These are phyloP conservation scores for Fusarium lateritium DNA, from an alignment of 2,329 filamentous ascomycete genomes.

Conservation along the genomic window DNA sequence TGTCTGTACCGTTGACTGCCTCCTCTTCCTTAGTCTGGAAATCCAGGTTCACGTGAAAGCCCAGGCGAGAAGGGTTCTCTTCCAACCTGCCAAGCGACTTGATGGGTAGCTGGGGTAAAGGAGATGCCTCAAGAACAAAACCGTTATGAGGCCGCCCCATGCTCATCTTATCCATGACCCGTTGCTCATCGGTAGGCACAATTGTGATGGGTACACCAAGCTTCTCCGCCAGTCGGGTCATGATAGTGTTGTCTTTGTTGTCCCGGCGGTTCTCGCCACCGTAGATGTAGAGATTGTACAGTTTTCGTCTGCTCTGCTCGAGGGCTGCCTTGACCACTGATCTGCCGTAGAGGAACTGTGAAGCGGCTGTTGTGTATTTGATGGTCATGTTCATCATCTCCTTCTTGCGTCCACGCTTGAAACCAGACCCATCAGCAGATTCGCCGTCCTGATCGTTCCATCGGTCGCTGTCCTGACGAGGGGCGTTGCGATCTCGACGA, in stretches of 20 bases:
- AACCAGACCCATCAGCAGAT: slow-evolving; percentile 6
- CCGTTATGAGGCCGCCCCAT: slow-evolving; percentile 90
- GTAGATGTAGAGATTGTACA: slow-evolving; percentile 89
- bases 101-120: slow-evolving; percentile 80
- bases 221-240: slow-evolving; percentile 63
- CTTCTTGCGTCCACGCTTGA: slow-evolving; percentile 46
- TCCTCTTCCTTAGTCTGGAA: slow-evolving; percentile 82
- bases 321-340: slow-evolving; percentile 87
- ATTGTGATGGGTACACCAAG: slow-evolving; percentile 69
- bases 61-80: slow-evolving; percentile 59
- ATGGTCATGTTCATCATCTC: slow-evolving; percentile 57
- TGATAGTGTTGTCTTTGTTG: slow-evolving; percentile 59
- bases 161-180: slow-evolving; percentile 86
- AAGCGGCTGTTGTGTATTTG: slow-evolving; percentile 84
- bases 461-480: slow-evolving; percentile 31
- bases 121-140: slow-evolving; percentile 87
- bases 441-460: slow-evolving; percentile 23
- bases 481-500: slow-evolving; percentile 8
- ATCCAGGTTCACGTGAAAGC: slow-evolving; percentile 73
- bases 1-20: slow-evolving; percentile 77
- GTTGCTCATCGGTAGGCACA: slow-evolving; percentile 73
- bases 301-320: slow-evolving; percentile 73
- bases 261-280: slow-evolving; percentile 69
- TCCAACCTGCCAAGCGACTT: slow-evolving; percentile 67
- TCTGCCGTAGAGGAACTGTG: slow-evolving; percentile 90